A percentile compares a stretch with the other conserved stretches of the same genome.
Conservation (phyloP, 2,329 filamentous ascomycete genomes). For the Penicillium sp. region DNA sequence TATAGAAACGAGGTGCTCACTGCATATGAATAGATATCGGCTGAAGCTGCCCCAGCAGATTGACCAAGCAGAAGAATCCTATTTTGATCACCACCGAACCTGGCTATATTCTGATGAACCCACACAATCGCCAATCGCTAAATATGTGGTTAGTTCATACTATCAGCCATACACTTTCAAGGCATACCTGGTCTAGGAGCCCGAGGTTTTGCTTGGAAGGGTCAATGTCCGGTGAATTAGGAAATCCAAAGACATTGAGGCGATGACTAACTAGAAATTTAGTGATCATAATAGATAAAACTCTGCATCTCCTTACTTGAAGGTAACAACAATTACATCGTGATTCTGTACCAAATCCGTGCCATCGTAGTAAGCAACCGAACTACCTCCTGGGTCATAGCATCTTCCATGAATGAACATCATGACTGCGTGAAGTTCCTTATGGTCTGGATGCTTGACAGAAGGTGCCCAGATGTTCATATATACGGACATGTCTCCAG, state of each 20-base stretch:
- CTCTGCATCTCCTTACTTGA: slow-evolving; percentile 10
- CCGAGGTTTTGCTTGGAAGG: slow-evolving; percentile 14
- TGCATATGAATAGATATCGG: slow-evolving; percentile 13
- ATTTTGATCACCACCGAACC: slow-evolving; percentile 52
- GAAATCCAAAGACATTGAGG: slow-evolving; percentile 20
- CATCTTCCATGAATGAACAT: slow-evolving; percentile 21
- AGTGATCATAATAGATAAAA: background rate
- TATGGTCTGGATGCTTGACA: background rate
- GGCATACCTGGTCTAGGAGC: slow-evolving; percentile 17
- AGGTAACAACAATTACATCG: slow-evolving; percentile 17
- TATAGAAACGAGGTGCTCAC: background rate
- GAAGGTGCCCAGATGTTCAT: slow-evolving; percentile 20
- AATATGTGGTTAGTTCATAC: background rate
- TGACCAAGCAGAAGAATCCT: slow-evolving; percentile 49
- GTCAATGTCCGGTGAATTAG: slow-evolving; percentile 14
- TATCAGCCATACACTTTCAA: background rate
- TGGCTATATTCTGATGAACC: slow-evolving; percentile 50
- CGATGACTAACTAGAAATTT: slow-evolving; percentile 13
- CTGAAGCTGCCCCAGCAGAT: slow-evolving; percentile 45
- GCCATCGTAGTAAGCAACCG: slow-evolving; percentile 14
- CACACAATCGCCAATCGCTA: slow-evolving; percentile 51
- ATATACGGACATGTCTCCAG: slow-evolving; percentile 13
- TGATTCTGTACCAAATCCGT: slow-evolving; percentile 14
- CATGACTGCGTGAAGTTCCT: slow-evolving; percentile 10
- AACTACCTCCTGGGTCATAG: slow-evolving; percentile 11